Conservation (phyloP, 2,329 filamentous ascomycete species). For the Alternaria brassicae region DNA sequence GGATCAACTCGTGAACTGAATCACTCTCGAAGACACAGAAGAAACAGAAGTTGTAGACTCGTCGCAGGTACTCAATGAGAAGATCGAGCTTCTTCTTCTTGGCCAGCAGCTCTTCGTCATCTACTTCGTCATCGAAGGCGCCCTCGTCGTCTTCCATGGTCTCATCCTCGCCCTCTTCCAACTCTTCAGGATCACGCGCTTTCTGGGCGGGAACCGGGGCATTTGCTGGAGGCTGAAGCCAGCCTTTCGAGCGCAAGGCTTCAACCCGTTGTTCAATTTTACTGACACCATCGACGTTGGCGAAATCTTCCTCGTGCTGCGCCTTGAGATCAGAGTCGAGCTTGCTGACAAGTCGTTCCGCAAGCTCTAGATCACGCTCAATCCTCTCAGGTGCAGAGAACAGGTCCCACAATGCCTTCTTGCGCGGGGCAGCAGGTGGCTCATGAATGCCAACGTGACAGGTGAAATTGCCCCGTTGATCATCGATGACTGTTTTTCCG, state of each 20-base stretch:
- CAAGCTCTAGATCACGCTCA: conserved; percentile 85
- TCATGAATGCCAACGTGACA: conserved; percentile 97
- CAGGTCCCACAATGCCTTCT: conserved; percentile 96
- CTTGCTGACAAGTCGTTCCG: conserved; percentile 80
- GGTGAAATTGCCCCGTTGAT: conserved; percentile 92
- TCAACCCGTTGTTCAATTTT: conserved; percentile 90
- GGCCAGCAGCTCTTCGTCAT: conserved; percentile 85
- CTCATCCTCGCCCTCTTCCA: conserved; percentile 77
- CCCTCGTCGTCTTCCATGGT: conserved; percentile 69
- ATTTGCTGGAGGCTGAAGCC: conserved; percentile 71
- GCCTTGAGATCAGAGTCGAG: conserved; percentile 84
- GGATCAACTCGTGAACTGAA: conserved; percentile 91
- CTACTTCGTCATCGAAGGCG: conserved; percentile 76
- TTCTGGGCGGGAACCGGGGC: conserved; percentile 64
- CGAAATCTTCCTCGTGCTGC: conserved; percentile 59
- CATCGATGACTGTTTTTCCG: conserved; percentile 95
- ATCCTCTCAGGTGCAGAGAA: conserved; percentile 95
- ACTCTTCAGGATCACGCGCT: conserved; percentile 66
- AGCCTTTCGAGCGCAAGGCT: conserved; percentile 76
- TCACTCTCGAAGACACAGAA: conserved; percentile 99
- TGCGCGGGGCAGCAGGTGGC: conserved; percentile 81
- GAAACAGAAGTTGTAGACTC: conserved; percentile 99
- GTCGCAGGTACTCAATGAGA: conserved; percentile 92
- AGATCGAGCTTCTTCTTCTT: conserved; percentile 98
- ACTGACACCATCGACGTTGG: conserved; percentile 67